These are phyloP conservation scores for Suillus paluster DNA, from an alignment of 768 basidiomycete genomes.

Conservation along the genomic window DNA sequence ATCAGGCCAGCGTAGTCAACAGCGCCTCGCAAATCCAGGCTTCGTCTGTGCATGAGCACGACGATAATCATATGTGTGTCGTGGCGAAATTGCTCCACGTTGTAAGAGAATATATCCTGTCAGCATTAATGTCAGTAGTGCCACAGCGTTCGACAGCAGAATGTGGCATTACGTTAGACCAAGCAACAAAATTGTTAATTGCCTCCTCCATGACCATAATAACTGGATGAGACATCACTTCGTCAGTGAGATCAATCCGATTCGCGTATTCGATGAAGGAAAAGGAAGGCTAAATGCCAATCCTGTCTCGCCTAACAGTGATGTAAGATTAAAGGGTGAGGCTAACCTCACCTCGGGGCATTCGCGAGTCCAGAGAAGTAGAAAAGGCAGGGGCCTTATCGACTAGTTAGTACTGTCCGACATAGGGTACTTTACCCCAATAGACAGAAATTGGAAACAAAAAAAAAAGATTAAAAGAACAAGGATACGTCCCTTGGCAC, in stretches of 20 bases:
- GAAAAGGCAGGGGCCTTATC: no score
- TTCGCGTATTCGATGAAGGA: constrained; percentile 58
- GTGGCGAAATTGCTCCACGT: constrained; percentile 70
- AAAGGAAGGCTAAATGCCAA: constrained; percentile 54
- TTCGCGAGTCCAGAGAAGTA: no score
- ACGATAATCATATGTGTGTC: constrained; percentile 75
- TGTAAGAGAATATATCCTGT: constrained; percentile 78
- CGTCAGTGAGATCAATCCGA: constrained; percentile 54
- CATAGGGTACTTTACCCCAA: no score
- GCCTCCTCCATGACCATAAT: constrained; percentile 49
- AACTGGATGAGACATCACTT: constrained; percentile 53
- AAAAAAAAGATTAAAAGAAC: no score
- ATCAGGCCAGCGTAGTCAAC: constrained; percentile 67
- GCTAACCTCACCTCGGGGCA: no score
- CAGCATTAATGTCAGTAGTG: constrained; percentile 7
- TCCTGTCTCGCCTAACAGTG: constrained; percentile 54
- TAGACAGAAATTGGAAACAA: no score
- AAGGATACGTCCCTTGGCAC: constrained; percentile 39
- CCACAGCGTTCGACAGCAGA: constrained; percentile 2
- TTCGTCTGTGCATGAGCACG: constrained; percentile 66
- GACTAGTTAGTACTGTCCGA: no score
- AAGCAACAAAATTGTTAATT: constrained; percentile 56
- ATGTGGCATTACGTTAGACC: constrained; percentile 43
- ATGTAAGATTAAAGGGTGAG: constrained; percentile 61
- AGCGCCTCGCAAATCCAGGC: constrained; percentile 60